Evolutionary conservation across 140 eudicot species (phyloP), one percentile per base, ranked within the genome.

Genomic region (Bidens hawaiensis): DNA sequence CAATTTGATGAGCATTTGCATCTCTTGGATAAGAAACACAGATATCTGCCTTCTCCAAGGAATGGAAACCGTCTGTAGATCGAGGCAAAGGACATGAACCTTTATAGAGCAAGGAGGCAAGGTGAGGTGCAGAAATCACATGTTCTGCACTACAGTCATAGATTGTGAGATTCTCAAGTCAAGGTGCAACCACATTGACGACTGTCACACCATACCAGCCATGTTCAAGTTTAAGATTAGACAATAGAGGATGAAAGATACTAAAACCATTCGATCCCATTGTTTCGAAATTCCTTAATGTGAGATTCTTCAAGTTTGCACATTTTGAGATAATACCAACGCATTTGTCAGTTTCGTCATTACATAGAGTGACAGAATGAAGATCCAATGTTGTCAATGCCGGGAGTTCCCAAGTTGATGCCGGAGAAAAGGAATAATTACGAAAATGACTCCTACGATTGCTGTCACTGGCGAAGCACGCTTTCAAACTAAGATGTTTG

Each of bases 301-400:
- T 36, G 46, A 69, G 50, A 43, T 58, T 31, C 67, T 57, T 58
- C 67, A 69, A 58, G 28, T 58, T 69, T 17, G 2, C 13, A 12
- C 76, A 71, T 43, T 26, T 50, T 18, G 76, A 33, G 18, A 71
- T 11, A 15, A 51, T 14, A 24, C 10, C 48, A 61, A 38, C 4
- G 13, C 62, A 22, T 12, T 27, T 19, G 17, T 43, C 63, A 48
- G 27, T 6, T 9, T 13, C 11, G 7, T 26, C 56, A 27, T 26
- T 10, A 26, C 7, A 17, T 3, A 71, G 12, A 9, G 28, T 36
- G 64, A 62, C 18, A 36, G 4, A 1, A 24, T 62, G n/a, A 15
- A 71, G 70, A 40, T 38, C n/a, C 63, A 71, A 19, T 17, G 58
- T 62, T 62, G 76, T 50, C 19, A 71, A 62, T 14, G 70, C 26